Evolutionary conservation across 208 protist genomes (phyloP), one percentile per base, ranked within the genome.

Genomic region (Vickermania ingenoplastis): DNA sequence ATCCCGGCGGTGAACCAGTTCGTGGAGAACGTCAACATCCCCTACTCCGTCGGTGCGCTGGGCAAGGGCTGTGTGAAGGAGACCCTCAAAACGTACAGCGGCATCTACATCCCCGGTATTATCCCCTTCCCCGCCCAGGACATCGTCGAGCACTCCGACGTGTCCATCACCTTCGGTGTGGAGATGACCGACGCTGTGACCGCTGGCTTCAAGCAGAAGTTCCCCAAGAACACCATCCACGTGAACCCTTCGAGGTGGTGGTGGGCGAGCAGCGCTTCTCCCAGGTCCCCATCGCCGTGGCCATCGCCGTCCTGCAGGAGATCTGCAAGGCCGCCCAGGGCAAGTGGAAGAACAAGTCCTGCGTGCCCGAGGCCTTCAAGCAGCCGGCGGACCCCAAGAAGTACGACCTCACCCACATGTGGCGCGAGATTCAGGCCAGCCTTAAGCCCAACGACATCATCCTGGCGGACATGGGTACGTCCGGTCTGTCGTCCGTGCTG

Each of bases 1-100:
- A 28, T 51, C 14, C 49, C 41, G 30, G 48, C 67, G 66, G 59
- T 69, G 53, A 62, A 73, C 53, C 30, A 51, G 31, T 71, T 83
- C 48, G 54, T 83, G 1, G 66, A 71, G 51, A 69, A 73, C 52
- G 59, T 65, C 1, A 59, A 65, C 65, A 70, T 83, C 21, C 72
- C 77, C 0, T 83, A 68, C 28, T 69, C 72, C 2, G 27, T 61
- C 0, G 62, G 59, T 27, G 59, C 56, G 5, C 51, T 79, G 14
- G 73, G 77, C 62, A 83, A 83, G 57, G 67, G 77, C 24, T 64
- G 65, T 4, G 61, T 83, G 22, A 56, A 62, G 5, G 77, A 83
- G 60, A 58, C 73, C 53, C 52, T 77, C 24, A 49, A 67, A 7
- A 79, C 75, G 69, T 83, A 57, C 61, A 65, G 79, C 2, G 77